Conservation (phyloP, 2,329 filamentous ascomycete genomes). For the Xylariaceae sp. region DNA sequence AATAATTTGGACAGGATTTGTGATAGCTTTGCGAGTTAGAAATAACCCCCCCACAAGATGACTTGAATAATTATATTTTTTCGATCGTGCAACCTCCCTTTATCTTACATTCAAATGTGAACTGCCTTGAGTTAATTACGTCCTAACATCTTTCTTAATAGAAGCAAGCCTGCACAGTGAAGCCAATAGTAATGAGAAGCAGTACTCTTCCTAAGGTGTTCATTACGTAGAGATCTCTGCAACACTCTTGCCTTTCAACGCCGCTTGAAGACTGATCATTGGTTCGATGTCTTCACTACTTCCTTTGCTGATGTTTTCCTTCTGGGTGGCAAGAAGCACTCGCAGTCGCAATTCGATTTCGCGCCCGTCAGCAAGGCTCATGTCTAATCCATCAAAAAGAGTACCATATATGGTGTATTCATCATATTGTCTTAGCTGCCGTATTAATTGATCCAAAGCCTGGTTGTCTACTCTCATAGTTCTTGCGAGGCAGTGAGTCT, state of each 20-base stretch:
- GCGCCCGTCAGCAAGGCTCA: constrained; percentile 33
- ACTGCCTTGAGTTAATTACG: no score
- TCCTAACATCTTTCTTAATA: no score
- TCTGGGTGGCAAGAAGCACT: constrained; percentile 26
- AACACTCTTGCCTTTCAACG: constrained; percentile 22
- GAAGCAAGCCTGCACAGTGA: no score
- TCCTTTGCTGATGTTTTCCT: constrained; percentile 10
- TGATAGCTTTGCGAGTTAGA: no score
- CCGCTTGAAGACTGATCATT: constrained; percentile 12
- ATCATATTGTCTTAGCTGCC: constrained; percentile 30
- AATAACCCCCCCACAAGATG: no score
- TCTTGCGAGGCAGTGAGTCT: constrained; percentile 28
- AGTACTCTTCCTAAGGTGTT: no score
- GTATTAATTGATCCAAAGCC: constrained; percentile 18
- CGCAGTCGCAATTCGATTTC: constrained; percentile 34
- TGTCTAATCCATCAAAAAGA: constrained; percentile 36
- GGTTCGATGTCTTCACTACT: background rate
- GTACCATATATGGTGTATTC: constrained; percentile 34
- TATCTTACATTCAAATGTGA: no score
- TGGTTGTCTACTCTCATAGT: constrained; percentile 16
- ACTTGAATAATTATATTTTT: no score
- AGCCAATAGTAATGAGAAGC: no score
- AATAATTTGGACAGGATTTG: no score
- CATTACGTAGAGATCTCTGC: no score
- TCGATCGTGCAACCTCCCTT: no score